Base-by-base conservation (phyloP, 139 green algal species). In the Closterium sp. region DNA sequence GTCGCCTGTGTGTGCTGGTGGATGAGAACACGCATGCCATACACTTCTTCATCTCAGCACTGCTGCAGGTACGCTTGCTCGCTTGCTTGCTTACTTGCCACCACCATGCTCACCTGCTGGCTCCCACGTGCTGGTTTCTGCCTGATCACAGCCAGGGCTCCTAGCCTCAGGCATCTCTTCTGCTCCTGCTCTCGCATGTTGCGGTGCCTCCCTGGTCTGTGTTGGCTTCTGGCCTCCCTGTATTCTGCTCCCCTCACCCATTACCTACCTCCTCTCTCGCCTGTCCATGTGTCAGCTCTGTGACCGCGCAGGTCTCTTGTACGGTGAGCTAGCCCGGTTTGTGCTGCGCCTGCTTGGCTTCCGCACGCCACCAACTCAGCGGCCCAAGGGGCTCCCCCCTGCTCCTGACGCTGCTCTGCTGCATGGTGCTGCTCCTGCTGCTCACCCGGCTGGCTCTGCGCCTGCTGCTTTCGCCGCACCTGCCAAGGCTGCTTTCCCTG, bases 11-110 rank as follows among this genome's bases (percentile, higher is more conserved):
- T 6, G 98, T 98, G 91, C 94, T 99, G 28, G 97, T 99, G 38
- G 98, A 99, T 93, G 97, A 99, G 90, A 99, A 99, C 92, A 97
- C 98, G 34, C 97, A 99, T 89, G 98, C 98, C 4, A 94, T 99
- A 25, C 97, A 99, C 94, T 99, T 99, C 93, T 99, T 99, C 95
- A 97, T 99, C 34, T 96, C 94, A 0, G 97, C 97, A 2, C 91
- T 99, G 88, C 95, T 99, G 36, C 87, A 93, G 88, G 90, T 93
- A 31, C 7, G 81, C 33, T 83, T 19, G 83, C 4, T 8, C 31
- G 8, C 85, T 33, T 87, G 84, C 84, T 87, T 16, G 10, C 64
- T 28, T 83, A 83, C 16, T 83, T 10, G 10, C 64, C 64, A 83
- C 64, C 16, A 83, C 12, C 84, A 10, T 16, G 10, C 84, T 16